Conservation (phyloP, 164 flowering plant species). For the Liquidambar formosana region DNA sequence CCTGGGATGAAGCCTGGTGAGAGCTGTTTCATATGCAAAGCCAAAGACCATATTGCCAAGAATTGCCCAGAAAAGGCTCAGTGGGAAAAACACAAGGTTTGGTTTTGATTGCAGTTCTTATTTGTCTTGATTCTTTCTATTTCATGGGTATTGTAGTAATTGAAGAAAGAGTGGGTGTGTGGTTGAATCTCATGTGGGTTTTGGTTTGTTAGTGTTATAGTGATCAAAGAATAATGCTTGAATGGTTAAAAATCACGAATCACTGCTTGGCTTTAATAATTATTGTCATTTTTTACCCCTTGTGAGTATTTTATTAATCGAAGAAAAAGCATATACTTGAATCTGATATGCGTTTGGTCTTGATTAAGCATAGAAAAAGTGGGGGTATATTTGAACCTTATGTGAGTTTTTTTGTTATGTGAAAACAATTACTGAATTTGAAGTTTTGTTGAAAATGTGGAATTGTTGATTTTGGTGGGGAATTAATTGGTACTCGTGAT, state of each 20-base stretch:
- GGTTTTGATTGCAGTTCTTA: neutral
- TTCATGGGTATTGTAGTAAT: neutral
- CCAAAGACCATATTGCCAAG: conserved; percentile 76
- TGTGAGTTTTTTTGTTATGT: neutral
- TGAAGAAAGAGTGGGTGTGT: neutral
- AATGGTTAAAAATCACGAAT: too few relatives aligned
- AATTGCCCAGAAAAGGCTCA: conserved; percentile 71
- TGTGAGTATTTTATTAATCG: too few relatives aligned
- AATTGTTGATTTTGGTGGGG: neutral
- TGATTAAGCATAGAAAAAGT: neutral
- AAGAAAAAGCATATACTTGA: too few relatives aligned
- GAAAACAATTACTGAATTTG: neutral
- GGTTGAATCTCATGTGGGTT: neutral
- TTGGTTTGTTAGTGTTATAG: neutral
- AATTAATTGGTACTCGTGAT: neutral
- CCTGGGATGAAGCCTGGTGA: conserved; percentile 97
- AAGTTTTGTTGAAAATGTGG: conserved; percentile 6
- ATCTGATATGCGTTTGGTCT: neutral
- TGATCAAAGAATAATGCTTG: neutral
- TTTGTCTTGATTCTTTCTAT: neutral
- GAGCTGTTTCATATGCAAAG: conserved; percentile 83
- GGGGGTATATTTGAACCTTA: neutral
- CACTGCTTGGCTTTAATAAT: too few relatives aligned
- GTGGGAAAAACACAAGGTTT: conserved; percentile 89
- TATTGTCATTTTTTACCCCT: too few relatives aligned